Percentiles rank a stretch among this genome's conserved stretches.
phyloP scores from a whole-genome alignment of 805 yeast genomes.

The Ogataea dorogensis region DNA sequence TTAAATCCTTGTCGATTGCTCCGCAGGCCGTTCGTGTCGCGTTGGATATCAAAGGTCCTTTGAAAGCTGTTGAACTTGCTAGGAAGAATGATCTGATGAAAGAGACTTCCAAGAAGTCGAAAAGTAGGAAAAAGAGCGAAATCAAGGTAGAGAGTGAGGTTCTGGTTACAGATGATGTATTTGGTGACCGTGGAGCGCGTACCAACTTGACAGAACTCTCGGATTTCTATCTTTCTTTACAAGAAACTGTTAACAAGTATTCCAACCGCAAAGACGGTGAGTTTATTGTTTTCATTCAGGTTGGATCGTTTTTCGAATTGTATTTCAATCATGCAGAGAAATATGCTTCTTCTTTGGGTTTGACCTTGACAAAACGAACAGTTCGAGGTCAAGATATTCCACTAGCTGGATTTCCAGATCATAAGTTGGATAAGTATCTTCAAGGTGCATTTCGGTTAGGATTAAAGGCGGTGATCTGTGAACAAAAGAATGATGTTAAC shows the following conservation, averaged over 20 bases:
- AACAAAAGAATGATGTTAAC: constrained; percentile 46
- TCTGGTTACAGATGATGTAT: constrained; percentile 4
- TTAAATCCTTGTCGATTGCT: neutral
- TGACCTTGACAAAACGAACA: constrained; percentile 62
- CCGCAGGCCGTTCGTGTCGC: constrained; percentile 7
- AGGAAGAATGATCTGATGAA: neutral
- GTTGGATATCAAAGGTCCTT: constrained; percentile 2
- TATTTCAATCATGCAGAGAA: constrained; percentile 86
- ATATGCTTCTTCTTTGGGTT: constrained; percentile 66
- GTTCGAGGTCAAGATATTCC: constrained; percentile 51
- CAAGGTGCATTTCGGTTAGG: constrained; percentile 67
- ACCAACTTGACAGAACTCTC: constrained; percentile 24
- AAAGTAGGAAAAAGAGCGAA: too few relatives aligned
- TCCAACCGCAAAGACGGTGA: constrained; percentile 23
- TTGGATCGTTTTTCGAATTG: constrained; percentile 83
- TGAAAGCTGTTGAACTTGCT: constrained; percentile 3
- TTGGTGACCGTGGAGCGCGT: constrained; percentile 21
- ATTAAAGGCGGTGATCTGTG: constrained; percentile 78
- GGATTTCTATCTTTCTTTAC: constrained; percentile 32
- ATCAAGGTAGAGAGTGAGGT: too few relatives aligned
- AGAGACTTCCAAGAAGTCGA: too few relatives aligned
- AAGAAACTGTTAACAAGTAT: constrained; percentile 28
- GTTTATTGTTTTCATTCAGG: constrained; percentile 69
- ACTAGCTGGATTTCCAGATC: constrained; percentile 90
- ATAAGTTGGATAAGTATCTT: constrained; percentile 69